Conservation (phyloP, 345 rosid genomes). For the Erucastrum elatum region DNA sequence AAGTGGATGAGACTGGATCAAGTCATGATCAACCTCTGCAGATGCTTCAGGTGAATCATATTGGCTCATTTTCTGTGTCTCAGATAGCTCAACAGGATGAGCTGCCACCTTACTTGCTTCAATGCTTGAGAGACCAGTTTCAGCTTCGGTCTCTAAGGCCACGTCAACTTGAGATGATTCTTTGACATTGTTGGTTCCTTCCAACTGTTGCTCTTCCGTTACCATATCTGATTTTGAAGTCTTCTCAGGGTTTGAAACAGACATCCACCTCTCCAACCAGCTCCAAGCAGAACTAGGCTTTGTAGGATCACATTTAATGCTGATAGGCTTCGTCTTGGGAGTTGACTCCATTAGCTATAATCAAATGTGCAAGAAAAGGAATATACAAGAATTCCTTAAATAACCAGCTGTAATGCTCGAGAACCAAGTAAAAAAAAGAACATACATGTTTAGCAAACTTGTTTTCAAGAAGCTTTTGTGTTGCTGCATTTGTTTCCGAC, state of each 20-base stretch:
- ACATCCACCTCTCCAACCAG: conserved; percentile 98
- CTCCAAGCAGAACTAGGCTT: conserved; percentile 83
- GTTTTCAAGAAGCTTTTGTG: conserved; percentile 70
- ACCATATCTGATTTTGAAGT: conserved; percentile 34
- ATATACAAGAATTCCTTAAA: background rate
- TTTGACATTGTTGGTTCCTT: conserved; percentile 39
- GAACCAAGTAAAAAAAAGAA: too few relatives aligned
- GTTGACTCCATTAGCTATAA: conserved; percentile 81
- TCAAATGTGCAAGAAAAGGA: conserved; percentile 13
- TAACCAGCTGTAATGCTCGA: background rate
- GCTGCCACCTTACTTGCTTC: conserved; percentile 37
- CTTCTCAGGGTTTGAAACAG: conserved; percentile 55
- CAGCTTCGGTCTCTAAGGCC: conserved; percentile 37
- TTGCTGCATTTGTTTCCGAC: conserved; percentile 50
- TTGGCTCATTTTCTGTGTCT: conserved; percentile 37
- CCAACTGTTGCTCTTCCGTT: conserved; percentile 43
- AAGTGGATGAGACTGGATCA: conserved; percentile 40
- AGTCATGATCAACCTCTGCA: conserved; percentile 36
- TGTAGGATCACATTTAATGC: conserved; percentile 76
- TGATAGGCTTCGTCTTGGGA: conserved; percentile 62
- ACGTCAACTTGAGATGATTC: conserved; percentile 40
- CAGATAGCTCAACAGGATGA: conserved; percentile 41
- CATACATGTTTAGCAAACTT: conserved; percentile 85
- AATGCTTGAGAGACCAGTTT: conserved; percentile 45
- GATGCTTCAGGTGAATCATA: conserved; percentile 47